Evolutionary conservation across 140 eudicot genomes (phyloP).

Genomic region (Stevia rebaudiana): DNA sequence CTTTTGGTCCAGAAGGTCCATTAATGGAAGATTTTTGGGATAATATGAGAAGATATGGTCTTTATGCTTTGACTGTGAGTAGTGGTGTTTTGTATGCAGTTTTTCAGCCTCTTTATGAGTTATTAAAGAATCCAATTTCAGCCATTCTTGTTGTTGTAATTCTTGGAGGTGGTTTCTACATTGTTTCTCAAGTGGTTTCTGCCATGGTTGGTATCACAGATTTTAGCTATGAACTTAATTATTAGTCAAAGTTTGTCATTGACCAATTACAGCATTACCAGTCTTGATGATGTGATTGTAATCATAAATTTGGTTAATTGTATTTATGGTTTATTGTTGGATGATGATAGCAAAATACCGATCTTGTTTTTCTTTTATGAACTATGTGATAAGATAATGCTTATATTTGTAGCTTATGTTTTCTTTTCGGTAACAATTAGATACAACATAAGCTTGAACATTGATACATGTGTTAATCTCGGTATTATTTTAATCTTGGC

Average conservation of each 20-base stretch:
- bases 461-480: not conserved
- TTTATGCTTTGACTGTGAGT: slow-evolving; percentile 84
- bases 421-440: not conserved
- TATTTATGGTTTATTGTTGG: not conserved
- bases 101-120: slow-evolving; percentile 70
- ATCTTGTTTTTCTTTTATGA: slow-evolving; percentile 1
- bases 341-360: not conserved
- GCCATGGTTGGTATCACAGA: slow-evolving; percentile 98
- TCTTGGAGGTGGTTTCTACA: slow-evolving; percentile 64
- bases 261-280: not conserved
- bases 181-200: slow-evolving; percentile 77
- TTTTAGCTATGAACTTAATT: slow-evolving; percentile 62
- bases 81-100: slow-evolving; percentile 69
- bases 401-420: slow-evolving; percentile 8
- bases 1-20: slow-evolving; percentile 96
- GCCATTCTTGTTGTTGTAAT: slow-evolving; percentile 66
- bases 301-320: slow-evolving; percentile 6
- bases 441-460: not conserved
- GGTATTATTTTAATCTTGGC: not conserved
- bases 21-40: slow-evolving; percentile 97
- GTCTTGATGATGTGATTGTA: not conserved
- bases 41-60: slow-evolving; percentile 94
- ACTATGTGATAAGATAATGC: slow-evolving; percentile 6
- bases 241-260: slow-evolving; percentile 21
- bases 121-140: slow-evolving; percentile 87